Conservation (phyloP, 1,139 yeast genomes). For the Hansenula sp. region DNA sequence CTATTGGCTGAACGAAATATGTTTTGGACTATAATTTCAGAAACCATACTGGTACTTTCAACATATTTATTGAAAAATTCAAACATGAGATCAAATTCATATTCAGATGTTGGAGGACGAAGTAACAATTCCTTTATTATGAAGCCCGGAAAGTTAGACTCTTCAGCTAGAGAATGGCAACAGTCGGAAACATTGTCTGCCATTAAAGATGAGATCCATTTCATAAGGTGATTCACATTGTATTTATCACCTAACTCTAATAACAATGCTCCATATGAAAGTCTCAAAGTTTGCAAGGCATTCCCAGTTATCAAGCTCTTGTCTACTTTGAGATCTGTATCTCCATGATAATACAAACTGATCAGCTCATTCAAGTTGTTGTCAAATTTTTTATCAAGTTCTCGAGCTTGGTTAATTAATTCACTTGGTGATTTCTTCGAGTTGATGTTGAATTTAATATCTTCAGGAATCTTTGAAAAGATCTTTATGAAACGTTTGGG, state of each 20-base stretch:
- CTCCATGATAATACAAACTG: background rate
- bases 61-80: conserved; percentile 6
- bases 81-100: conserved; percentile 18
- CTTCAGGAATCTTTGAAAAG: background rate
- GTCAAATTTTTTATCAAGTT: background rate
- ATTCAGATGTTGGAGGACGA: conserved; percentile 23
- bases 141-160: conserved; percentile 21
- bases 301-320: too few species aligned
- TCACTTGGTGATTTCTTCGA: background rate
- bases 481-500: background rate
- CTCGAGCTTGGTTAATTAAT: background rate
- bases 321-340: background rate
- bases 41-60: background rate
- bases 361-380: background rate
- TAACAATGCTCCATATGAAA: background rate
- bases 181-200: conserved; percentile 19
- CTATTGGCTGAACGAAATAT: background rate
- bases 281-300: background rate
- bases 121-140: conserved; percentile 25
- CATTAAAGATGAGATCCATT: conserved; percentile 26
- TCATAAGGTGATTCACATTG: conserved; percentile 15
- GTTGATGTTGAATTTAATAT: background rate
- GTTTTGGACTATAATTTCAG: background rate
- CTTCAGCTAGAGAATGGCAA: conserved; percentile 27
- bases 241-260: background rate